Conservation (phyloP, 768 basidiomycete genomes). For the Boletus edulis region DNA sequence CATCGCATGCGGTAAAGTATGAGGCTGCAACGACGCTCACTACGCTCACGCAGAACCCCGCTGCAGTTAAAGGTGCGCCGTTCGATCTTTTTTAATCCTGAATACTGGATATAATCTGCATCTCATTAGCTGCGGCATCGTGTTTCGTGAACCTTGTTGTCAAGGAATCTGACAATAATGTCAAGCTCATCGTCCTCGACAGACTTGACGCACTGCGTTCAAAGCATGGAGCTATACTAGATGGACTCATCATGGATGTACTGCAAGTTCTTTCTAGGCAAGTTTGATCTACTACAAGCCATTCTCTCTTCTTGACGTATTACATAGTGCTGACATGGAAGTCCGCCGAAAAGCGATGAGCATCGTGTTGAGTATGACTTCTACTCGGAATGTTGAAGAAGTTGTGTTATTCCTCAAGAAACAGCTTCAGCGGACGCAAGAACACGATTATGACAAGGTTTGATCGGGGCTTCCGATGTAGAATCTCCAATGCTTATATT, state of each 20-base stretch:
- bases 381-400: slow-evolving; percentile 93
- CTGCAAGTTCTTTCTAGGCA: slow-evolving; percentile 86
- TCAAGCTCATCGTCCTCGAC: slow-evolving; percentile 95
- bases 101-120: slow-evolving; percentile 1
- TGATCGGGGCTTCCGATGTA: neutral
- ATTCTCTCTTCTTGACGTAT: neutral
- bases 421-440: slow-evolving; percentile 91
- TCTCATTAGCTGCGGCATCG: slow-evolving; percentile 72
- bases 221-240: slow-evolving; percentile 86
- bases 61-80: slow-evolving; percentile 84
- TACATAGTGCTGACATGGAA: slow-evolving; percentile 84
- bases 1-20: slow-evolving; percentile 94
- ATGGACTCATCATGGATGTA: slow-evolving; percentile 93
- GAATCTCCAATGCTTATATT: neutral
- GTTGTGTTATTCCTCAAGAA: slow-evolving; percentile 97
- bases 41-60: slow-evolving; percentile 90
- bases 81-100: neutral
- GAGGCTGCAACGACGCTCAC: slow-evolving; percentile 96
- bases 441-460: slow-evolving; percentile 91
- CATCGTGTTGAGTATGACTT: slow-evolving; percentile 90
- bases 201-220: slow-evolving; percentile 79
- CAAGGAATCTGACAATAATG: slow-evolving; percentile 98
- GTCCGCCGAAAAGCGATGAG: slow-evolving; percentile 89
- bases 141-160: slow-evolving; percentile 85
- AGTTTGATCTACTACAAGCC: neutral